Evolutionary conservation across 176 grass and related monocot species (phyloP), one percentile per base, ranked within the genome.

Genomic region (Calamus simplicifolius): DNA sequence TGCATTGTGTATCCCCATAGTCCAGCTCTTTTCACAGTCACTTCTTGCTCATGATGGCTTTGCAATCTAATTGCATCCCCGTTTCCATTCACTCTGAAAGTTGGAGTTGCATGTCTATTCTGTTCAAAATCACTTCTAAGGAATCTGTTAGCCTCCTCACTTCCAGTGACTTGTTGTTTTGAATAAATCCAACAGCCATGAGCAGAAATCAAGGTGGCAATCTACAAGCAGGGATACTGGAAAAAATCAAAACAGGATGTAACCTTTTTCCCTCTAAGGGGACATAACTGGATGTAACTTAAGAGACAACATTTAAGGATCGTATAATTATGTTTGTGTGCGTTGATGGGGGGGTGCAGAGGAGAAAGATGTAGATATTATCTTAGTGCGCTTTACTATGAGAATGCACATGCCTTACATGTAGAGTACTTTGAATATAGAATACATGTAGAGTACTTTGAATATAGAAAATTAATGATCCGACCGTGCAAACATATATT

Each of bases 171-270:
- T 26, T 16, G 18, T 55, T 58, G 75, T 56, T 73, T 90, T 31
- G 75, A 85, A 69, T 82, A 85, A 54, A 76, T 27, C 87, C 82
- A 85, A 23, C 82, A 90, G 59, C 82, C 87, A 23, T 80, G 79
- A 56, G 87, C 87, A 71, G 87, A 82, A 73, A 85, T 64, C 19
- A 70, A 58, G 51, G 87, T 82, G 0, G 79, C 87, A 49, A 82
- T 76, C 87, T 90, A 43, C 13, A 43, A 43, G 75, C 62, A 49
- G 50, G 8, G 18, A 49, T 7, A 48, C 4, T 8, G 4, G 15
- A 63, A 63, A 48, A 21, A 14, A 49, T 21, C 18, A 52, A 66
- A 69, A 18, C 2, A 30, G 6, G 49, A 2, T 43, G 10, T 10
- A 43, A 43, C 10, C 12, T 43, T 10, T 10, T 43, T 43, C 3